Evolutionary conservation across 169 alveolate species (phyloP).

Genomic region (Hammondia hammondi): DNA sequence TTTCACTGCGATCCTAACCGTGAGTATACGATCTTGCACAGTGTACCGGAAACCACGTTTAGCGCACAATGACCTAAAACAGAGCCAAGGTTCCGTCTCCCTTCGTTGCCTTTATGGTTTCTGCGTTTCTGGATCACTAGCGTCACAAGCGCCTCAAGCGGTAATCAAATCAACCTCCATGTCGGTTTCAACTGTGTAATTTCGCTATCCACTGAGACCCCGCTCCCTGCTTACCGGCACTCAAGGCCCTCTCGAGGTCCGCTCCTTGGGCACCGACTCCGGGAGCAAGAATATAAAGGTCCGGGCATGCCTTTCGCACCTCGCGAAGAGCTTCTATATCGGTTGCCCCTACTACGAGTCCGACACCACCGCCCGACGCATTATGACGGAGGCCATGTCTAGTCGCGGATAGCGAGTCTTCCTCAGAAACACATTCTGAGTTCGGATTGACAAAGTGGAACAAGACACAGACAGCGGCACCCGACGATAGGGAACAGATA

Average conservation of each 20-base stretch:
- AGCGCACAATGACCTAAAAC: too few species aligned
- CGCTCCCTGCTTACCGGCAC: conserved; percentile 51
- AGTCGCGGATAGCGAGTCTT: background rate
- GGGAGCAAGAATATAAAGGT: conserved; percentile 76
- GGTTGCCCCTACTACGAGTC: conserved; percentile 78
- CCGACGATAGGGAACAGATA: background rate
- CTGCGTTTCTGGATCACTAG: too few species aligned
- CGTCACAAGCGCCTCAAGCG: too few species aligned
- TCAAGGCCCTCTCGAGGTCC: conserved; percentile 70
- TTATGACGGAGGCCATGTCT: background rate
- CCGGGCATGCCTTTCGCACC: conserved; percentile 70
- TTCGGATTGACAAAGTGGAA: background rate
- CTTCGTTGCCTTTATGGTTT: too few species aligned
- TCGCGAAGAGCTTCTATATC: conserved; percentile 74
- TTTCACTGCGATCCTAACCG: background rate
- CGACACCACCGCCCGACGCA: conserved; percentile 63
- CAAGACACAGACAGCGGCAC: background rate
- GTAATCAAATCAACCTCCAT: too few species aligned
- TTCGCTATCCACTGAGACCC: background rate
- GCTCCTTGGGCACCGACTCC: conserved; percentile 83
- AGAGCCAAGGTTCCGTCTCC: too few species aligned
- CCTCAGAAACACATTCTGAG: background rate
- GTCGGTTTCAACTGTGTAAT: too few species aligned
- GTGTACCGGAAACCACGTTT: background rate
- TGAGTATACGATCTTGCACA: background rate